These are phyloP conservation scores for Penicillium verhagenii DNA, from an alignment of 495 filamentous ascomycete genomes.

Conservation along the genomic window DNA sequence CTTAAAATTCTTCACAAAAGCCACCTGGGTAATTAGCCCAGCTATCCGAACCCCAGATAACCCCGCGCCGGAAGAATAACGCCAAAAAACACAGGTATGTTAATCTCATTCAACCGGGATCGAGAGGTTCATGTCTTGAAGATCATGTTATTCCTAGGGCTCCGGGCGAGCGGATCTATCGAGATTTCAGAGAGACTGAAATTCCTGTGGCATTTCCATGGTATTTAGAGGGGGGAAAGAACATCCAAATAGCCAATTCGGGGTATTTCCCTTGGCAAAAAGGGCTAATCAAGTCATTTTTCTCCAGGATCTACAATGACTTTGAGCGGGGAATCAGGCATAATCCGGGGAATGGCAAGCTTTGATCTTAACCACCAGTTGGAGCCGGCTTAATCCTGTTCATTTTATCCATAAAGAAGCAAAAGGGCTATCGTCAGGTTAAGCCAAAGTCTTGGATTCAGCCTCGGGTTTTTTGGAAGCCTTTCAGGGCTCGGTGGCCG, in stretches of 20 bases:
- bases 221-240: not conserved
- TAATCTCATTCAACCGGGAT: not conserved
- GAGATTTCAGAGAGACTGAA: not conserved
- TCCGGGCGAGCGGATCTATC: not conserved
- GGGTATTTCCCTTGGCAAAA: not conserved
- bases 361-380: not conserved
- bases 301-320: not conserved
- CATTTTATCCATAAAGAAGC: not conserved
- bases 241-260: not conserved
- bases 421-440: too few species aligned
- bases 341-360: not conserved
- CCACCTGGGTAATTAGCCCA: not conserved
- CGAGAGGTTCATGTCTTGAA: not conserved
- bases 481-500: too few species aligned
- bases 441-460: too few species aligned
- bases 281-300: not conserved
- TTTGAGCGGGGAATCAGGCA: not conserved
- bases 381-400: not conserved
- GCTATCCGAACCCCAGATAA: constrained; percentile 3
- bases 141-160: not conserved
- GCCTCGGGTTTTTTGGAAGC: too few species aligned
- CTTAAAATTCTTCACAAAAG: not conserved
- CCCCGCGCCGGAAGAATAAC: constrained; percentile 20
- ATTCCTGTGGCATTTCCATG: not conserved
- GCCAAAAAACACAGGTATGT: not conserved